Percentiles rank a stretch among this genome's conserved stretches.
Evolutionary conservation across 306 rosid species (phyloP).

Genomic region (Echinosophora koreensis): DNA sequence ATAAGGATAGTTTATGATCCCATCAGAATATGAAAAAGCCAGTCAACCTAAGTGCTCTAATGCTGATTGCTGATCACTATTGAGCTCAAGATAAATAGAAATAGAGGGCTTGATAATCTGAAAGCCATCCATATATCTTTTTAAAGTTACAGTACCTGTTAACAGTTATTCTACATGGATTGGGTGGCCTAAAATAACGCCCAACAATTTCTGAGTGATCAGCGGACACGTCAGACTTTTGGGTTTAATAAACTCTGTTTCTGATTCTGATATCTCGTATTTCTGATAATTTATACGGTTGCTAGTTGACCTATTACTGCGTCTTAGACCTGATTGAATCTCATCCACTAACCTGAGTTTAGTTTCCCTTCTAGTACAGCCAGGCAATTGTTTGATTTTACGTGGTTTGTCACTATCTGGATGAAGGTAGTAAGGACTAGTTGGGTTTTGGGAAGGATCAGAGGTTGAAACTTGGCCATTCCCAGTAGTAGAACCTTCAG

Average conservation of each 20-base stretch:
- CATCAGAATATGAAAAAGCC: slow-evolving; percentile 23
- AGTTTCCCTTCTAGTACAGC: slow-evolving; percentile 88
- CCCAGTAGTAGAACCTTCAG: no score
- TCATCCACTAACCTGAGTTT: slow-evolving; percentile 85
- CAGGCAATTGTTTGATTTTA: slow-evolving; percentile 67
- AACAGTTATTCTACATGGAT: slow-evolving; percentile 81
- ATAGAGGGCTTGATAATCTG: slow-evolving; percentile 43
- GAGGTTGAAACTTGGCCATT: no score
- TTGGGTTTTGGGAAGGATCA: no score
- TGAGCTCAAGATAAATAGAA: slow-evolving; percentile 39
- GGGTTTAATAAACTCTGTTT: slow-evolving; percentile 71
- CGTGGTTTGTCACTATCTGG: slow-evolving; percentile 68
- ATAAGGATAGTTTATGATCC: neutral
- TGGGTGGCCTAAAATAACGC: slow-evolving; percentile 70
- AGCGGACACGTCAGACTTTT: slow-evolving; percentile 68
- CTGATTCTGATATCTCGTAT: slow-evolving; percentile 89
- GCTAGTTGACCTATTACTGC: slow-evolving; percentile 94
- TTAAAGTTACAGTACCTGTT: slow-evolving; percentile 66
- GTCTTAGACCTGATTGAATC: slow-evolving; percentile 89
- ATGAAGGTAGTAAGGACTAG: no score
- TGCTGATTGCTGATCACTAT: slow-evolving; percentile 39
- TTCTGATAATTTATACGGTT: slow-evolving; percentile 81
- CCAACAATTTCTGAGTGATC: slow-evolving; percentile 70
- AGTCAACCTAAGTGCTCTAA: slow-evolving; percentile 45
- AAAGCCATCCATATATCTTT: slow-evolving; percentile 56